phyloP scores from a whole-genome alignment of 306 rosid species.

The Dryas drummondii region DNA sequence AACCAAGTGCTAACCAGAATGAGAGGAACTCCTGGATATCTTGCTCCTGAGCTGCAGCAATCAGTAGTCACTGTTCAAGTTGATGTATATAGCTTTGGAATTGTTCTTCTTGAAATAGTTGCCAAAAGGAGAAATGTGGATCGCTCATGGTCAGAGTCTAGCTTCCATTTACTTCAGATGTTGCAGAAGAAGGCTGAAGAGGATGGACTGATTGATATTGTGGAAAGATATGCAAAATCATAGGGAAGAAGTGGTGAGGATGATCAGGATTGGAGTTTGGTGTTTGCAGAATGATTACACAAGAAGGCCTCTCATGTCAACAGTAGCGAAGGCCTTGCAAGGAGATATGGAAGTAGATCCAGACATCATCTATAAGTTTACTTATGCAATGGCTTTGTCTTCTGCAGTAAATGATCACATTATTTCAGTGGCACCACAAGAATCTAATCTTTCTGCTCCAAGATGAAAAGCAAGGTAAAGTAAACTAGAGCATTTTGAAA shows the following conservation, averaged over 20 bases:
- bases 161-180: conserved; percentile 12
- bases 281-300: conserved; percentile 19
- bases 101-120: conserved; percentile 24
- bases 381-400: conserved; percentile 14
- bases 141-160: background rate
- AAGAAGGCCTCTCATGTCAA: conserved; percentile 22
- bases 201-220: conserved; percentile 6
- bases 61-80: conserved; percentile 20
- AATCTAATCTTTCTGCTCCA: conserved; percentile 8
- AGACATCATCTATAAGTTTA: conserved; percentile 3
- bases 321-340: conserved; percentile 8
- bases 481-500: too few species aligned
- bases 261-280: conserved; percentile 25
- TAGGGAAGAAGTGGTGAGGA: conserved; percentile 19
- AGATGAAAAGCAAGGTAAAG: background rate
- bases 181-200: conserved; percentile 18
- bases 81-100: conserved; percentile 15
- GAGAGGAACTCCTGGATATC: conserved; percentile 26
- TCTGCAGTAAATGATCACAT: background rate
- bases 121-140: conserved; percentile 16
- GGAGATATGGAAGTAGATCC: conserved; percentile 21
- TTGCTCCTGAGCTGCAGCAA: conserved; percentile 24
- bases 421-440: conserved; percentile 13
- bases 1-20: conserved; percentile 1
- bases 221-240: conserved; percentile 16